These are phyloP conservation scores for Cladophialophora psammophila DNA, from an alignment of 2,329 filamentous ascomycete species.

Conservation along the genomic window DNA sequence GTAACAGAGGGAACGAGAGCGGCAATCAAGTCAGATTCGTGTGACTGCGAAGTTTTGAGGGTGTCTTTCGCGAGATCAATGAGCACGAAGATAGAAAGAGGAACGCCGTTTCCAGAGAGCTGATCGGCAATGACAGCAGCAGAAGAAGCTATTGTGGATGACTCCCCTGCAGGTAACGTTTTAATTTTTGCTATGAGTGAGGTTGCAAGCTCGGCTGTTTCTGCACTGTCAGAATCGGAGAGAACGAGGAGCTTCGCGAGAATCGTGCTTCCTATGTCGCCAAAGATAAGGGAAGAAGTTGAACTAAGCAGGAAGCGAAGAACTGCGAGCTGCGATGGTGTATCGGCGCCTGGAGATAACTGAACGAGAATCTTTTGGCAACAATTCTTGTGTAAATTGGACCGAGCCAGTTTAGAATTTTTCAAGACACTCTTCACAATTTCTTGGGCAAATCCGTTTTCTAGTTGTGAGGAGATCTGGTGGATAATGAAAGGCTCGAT, in stretches of 20 bases:
- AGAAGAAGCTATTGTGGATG: slow-evolving; percentile 25
- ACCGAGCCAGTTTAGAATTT: slow-evolving; percentile 45
- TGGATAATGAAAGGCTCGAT: slow-evolving; percentile 45
- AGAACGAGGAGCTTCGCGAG: slow-evolving; percentile 36
- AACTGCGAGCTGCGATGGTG: slow-evolving; percentile 23
- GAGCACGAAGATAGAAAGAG: slow-evolving; percentile 45
- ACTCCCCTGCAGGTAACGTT: slow-evolving; percentile 10
- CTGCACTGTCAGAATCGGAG: slow-evolving; percentile 30
- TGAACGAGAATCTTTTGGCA: slow-evolving; percentile 33
- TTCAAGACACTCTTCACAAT: slow-evolving; percentile 46
- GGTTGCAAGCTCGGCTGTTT: slow-evolving; percentile 30
- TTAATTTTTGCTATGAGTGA: slow-evolving; percentile 29
- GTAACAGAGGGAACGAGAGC: slow-evolving; percentile 64
- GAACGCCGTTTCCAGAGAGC: slow-evolving; percentile 33
- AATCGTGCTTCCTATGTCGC: slow-evolving; percentile 16
- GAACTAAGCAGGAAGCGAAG: slow-evolving; percentile 23
- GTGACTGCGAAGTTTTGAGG: slow-evolving; percentile 45
- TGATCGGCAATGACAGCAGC: slow-evolving; percentile 37
- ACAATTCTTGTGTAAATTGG: slow-evolving; percentile 46
- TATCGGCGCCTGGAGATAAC: slow-evolving; percentile 31
- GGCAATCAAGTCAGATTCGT: neutral
- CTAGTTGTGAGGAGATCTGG: slow-evolving; percentile 48
- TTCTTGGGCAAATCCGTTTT: slow-evolving; percentile 30
- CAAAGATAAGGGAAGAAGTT: slow-evolving; percentile 4
- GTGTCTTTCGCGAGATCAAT: slow-evolving; percentile 61